Conservation (phyloP, 73 alveolate genomes). For the Paramecium tetraurelia region DNA sequence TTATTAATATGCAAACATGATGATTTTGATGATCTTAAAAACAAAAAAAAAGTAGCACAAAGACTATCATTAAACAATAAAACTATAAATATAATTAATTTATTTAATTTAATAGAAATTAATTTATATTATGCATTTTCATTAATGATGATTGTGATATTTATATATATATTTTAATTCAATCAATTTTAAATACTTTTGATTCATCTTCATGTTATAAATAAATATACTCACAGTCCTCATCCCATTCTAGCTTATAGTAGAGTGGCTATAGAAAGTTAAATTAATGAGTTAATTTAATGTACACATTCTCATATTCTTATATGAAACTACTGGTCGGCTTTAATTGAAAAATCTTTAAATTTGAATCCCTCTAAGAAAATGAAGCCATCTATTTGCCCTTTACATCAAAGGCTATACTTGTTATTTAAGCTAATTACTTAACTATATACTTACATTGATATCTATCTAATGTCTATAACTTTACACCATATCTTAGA, state of each 20-base stretch:
- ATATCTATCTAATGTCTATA: slow-evolving; percentile 31
- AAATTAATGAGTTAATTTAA: slow-evolving; percentile 32
- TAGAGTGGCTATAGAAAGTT: not conserved
- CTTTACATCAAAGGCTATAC: slow-evolving; percentile 14
- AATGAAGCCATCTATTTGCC: slow-evolving; percentile 32
- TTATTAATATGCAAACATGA: too few species aligned
- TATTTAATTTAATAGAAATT: too few species aligned
- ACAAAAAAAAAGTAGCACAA: too few species aligned
- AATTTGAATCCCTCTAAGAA: slow-evolving; percentile 5
- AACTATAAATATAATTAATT: too few species aligned
- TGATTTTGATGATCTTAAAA: too few species aligned
- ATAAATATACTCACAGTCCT: slow-evolving; percentile 28
- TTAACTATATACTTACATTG: not conserved
- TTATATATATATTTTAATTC: not conserved
- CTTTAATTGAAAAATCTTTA: not conserved
- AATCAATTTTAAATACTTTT: slow-evolving; percentile 24
- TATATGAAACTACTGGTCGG: slow-evolving; percentile 13
- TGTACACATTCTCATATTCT: slow-evolving; percentile 15
- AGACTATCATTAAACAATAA: too few species aligned
- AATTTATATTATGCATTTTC: not conserved
- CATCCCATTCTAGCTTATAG: slow-evolving; percentile 10
- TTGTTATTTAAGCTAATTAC: not conserved
- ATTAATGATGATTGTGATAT: not conserved
- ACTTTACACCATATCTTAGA: slow-evolving; percentile 35
- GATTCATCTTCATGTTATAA: slow-evolving; percentile 11